Percentiles rank a stretch among this genome's conserved stretches.
Conservation (phyloP, 129 eudicot genomes). For the Cynara cardunculus region DNA sequence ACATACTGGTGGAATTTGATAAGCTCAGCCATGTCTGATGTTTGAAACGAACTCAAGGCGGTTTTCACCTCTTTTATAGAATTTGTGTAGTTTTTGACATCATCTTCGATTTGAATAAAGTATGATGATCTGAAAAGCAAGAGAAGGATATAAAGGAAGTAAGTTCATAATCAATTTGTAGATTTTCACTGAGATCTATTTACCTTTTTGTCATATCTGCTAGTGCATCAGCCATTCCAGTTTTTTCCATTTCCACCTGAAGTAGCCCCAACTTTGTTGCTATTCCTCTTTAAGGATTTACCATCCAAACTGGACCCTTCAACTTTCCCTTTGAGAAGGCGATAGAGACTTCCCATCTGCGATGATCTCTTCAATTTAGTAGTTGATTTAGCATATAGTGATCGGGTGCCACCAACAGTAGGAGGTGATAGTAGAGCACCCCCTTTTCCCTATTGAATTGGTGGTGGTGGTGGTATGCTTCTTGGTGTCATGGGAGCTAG, state of each 20-base stretch:
- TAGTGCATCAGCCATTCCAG: conserved; percentile 85
- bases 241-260: conserved; percentile 46
- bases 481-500: conserved; percentile 33
- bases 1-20: conserved; percentile 57
- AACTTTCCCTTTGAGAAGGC: conserved; percentile 72
- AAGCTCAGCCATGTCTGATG: conserved; percentile 77
- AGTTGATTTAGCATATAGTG: conserved; percentile 45
- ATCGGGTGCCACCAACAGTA: conserved; percentile 26
- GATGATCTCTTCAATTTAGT: conserved; percentile 72
- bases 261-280: conserved; percentile 37
- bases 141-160: neutral
- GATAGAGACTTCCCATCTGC: conserved; percentile 75
- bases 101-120: conserved; percentile 72
- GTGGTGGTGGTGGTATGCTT: conserved; percentile 34
- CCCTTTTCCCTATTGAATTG: conserved; percentile 26
- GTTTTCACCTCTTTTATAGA: conserved; percentile 55
- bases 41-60: conserved; percentile 47
- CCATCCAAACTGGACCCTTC: conserved; percentile 66
- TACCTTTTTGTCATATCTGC: conserved; percentile 89
- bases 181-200: neutral
- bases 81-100: conserved; percentile 48
- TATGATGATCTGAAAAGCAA: conserved; percentile 58
- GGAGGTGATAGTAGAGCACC: conserved; percentile 79
- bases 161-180: neutral
- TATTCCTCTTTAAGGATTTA: conserved; percentile 39